These are phyloP conservation scores for Rhodosorus marinus DNA, from an alignment of 23 red algal genomes.

Conservation along the genomic window DNA sequence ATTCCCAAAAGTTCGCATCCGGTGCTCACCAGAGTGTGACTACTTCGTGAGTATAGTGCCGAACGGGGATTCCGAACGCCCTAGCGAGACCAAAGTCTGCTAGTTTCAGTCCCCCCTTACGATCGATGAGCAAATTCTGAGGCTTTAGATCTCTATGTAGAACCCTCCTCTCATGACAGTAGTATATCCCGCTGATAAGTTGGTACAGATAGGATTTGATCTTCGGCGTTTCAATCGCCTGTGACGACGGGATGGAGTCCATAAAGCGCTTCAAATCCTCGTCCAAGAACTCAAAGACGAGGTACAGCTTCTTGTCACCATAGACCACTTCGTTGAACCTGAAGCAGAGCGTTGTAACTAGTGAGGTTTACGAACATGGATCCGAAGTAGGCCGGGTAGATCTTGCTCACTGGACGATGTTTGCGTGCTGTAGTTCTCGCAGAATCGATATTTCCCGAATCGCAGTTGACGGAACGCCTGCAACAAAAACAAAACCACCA, in stretches of 20 bases:
- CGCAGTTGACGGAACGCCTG: slow-evolving; percentile 68
- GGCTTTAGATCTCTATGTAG: slow-evolving; percentile 97
- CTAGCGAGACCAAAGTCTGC: slow-evolving; percentile 98
- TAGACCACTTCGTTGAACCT: slow-evolving; percentile 83
- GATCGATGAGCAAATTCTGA: slow-evolving; percentile 89
- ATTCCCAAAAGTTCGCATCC: neutral
- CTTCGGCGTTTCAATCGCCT: slow-evolving; percentile 23
- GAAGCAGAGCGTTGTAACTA: too few relatives aligned
- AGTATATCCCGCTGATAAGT: slow-evolving; percentile 87
- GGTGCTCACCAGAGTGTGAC: slow-evolving; percentile 98
- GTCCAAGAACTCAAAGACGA: slow-evolving; percentile 97
- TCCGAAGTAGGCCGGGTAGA: neutral
- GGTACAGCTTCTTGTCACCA: slow-evolving; percentile 75
- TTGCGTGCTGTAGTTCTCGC: slow-evolving; percentile 81
- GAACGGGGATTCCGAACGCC: slow-evolving; percentile 97
- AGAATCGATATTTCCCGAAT: slow-evolving; percentile 98
- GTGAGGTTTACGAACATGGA: neutral
- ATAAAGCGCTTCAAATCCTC: slow-evolving; percentile 98
- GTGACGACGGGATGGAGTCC: slow-evolving; percentile 43
- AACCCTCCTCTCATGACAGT: slow-evolving; percentile 68
- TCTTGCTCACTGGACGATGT: too few relatives aligned
- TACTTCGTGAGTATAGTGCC: slow-evolving; percentile 94
- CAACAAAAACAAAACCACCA: neutral
- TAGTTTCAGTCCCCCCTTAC: slow-evolving; percentile 57
- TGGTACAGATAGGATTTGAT: slow-evolving; percentile 92